Base-by-base conservation (phyloP, 306 rosid species). In the Quercus parvula region DNA sequence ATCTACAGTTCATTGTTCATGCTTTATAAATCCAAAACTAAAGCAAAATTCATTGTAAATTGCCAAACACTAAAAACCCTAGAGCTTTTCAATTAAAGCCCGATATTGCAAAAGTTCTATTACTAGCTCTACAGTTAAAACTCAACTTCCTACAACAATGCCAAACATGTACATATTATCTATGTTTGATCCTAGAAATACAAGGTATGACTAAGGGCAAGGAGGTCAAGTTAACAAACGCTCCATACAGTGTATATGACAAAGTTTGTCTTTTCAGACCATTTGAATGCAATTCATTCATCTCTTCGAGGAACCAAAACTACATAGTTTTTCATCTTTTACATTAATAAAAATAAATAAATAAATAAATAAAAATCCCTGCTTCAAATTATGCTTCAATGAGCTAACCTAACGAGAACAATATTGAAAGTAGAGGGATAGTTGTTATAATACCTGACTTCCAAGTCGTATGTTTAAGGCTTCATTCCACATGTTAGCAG, bases 401-500 rank as follows among this genome's bases (percentile, higher is more conserved):
- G 30, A 52, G 75, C 71, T 51, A 81, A 81, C 68, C 59, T 20
- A 51, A 70, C 46, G 75, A 70, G 56, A 33, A 81, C 59, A 25
- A 14, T 35, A 70, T 24, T 2, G 38, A 70, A n/a, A 74, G 25
- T 57, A 5, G 24, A 51, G 14, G 75, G 31, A 70, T 57, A 78
- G 67, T 59, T 70, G 70, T 79, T 67, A 85, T 63, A 82, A 75
- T 78, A 95, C 99, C 81, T 96, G 46, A 74, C 94, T 96, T 81
- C 88, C 94, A 80, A 96, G 97, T 67, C 99, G 86, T 85, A 81
- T 96, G 89, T 96, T 96, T 87, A 96, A 84, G 82, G 99, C 99
- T 88, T 96, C 99, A 76, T 91, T 96, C 98, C 99, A 96, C 93
- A 96, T 83, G 78, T 90, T 93, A 71, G 94, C 91, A 59, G 99